phyloP scores from a whole-genome alignment of 129 eudicot species.

The Arctium minus region DNA sequence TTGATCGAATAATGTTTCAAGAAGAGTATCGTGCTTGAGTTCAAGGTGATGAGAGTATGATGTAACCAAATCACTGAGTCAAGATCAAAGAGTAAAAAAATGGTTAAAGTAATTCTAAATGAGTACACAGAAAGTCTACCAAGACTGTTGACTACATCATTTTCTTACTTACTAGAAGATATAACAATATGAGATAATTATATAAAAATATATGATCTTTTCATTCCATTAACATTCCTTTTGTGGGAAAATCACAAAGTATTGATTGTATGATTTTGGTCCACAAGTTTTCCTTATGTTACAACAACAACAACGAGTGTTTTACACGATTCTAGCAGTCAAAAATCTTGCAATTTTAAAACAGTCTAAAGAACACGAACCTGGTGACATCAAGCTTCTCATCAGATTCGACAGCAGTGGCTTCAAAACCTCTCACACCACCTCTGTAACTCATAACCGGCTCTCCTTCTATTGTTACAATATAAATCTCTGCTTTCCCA shows the following conservation, averaged over 20 bases:
- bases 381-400: constrained; percentile 81
- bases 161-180: neutral
- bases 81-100: neutral
- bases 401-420: constrained; percentile 80
- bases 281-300: neutral
- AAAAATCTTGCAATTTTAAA: neutral
- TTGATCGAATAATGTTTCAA: constrained; percentile 64
- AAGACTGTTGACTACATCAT: neutral
- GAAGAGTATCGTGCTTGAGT: constrained; percentile 81
- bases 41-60: constrained; percentile 77
- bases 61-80: constrained; percentile 66
- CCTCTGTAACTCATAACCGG: constrained; percentile 82
- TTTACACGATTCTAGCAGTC: neutral
- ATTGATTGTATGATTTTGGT: neutral
- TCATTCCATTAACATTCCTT: neutral
- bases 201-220: neutral
- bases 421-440: constrained; percentile 73
- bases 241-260: neutral
- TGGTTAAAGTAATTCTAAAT: neutral
- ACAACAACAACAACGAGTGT: neutral
- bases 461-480: constrained; percentile 82
- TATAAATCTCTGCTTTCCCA: constrained; percentile 65
- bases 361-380: constrained; percentile 36
- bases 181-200: neutral
- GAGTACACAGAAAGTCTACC: neutral